phyloP scores from a whole-genome alignment of 2,329 filamentous ascomycete genomes.

The Calonectria fujianensis region DNA sequence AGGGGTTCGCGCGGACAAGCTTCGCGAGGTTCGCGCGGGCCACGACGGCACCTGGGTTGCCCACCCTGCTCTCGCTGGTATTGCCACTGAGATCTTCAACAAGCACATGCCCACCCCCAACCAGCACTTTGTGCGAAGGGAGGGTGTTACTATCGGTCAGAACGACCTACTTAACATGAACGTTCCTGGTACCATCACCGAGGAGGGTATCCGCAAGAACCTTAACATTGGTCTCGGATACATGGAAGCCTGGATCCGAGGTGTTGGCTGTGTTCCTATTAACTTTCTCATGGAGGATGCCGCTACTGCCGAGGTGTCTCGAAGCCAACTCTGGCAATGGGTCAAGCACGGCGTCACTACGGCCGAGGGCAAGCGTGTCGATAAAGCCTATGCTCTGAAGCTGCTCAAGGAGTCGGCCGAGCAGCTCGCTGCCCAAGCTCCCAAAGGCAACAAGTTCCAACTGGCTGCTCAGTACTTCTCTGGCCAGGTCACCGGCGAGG shows the following conservation, averaged over 20 bases:
- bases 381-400: slow-evolving; percentile 92
- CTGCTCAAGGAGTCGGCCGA: slow-evolving; percentile 91
- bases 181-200: slow-evolving; percentile 92
- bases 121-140: slow-evolving; percentile 92
- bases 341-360: slow-evolving; percentile 83
- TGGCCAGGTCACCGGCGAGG: slow-evolving; percentile 94
- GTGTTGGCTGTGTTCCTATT: slow-evolving; percentile 96
- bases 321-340: slow-evolving; percentile 98
- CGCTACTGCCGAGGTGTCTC: slow-evolving; percentile 95
- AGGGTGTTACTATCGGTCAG: slow-evolving; percentile 89
- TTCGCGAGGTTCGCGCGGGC: slow-evolving; percentile 94
- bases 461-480: slow-evolving; percentile 95
- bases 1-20: slow-evolving; percentile 93
- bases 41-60: slow-evolving; percentile 99
- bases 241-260: slow-evolving; percentile 99
- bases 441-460: slow-evolving; percentile 92
- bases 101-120: slow-evolving; percentile 99
- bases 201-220: slow-evolving; percentile 97
- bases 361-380: slow-evolving; percentile 91
- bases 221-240: slow-evolving; percentile 96
- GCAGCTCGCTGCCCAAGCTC: slow-evolving; percentile 82
- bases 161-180: slow-evolving; percentile 99
- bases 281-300: slow-evolving; percentile 99
- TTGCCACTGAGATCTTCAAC: slow-evolving; percentile 96
- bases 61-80: slow-evolving; percentile 91